These are phyloP conservation scores for Multifurca ochricompacta DNA, from an alignment of 768 basidiomycete genomes.

Conservation along the genomic window DNA sequence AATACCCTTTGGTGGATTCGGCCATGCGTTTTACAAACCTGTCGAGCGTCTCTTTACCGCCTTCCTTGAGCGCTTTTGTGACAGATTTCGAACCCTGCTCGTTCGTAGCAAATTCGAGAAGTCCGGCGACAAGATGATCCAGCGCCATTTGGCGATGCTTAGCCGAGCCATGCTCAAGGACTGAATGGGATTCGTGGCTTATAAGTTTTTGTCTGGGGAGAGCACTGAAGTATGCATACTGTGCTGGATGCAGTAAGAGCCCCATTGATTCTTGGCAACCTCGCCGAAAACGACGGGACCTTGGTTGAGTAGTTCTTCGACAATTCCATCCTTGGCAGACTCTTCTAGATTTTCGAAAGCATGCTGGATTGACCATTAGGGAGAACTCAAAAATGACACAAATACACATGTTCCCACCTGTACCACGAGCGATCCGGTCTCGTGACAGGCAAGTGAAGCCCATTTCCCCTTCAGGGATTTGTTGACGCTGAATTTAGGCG, in stretches of 20 bases:
- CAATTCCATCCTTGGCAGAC: constrained; percentile 75
- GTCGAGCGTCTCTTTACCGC: constrained; percentile 67
- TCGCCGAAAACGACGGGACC: constrained; percentile 61
- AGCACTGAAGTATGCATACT: constrained; percentile 39
- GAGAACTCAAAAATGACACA: background rate
- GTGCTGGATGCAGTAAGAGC: constrained; percentile 80
- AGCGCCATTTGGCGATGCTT: constrained; percentile 68
- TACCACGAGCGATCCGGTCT: constrained; percentile 83
- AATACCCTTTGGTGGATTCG: constrained; percentile 76
- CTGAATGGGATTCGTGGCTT: constrained; percentile 30
- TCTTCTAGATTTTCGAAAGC: constrained; percentile 83
- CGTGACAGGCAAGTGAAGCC: constrained; percentile 84
- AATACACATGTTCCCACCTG: constrained; percentile 42
- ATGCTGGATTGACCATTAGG: constrained; percentile 39
- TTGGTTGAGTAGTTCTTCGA: constrained; percentile 74
- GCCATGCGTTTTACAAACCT: constrained; percentile 76
- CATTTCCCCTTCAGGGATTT: constrained; percentile 82
- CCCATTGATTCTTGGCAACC: constrained; percentile 84
- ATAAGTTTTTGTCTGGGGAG: constrained; percentile 1
- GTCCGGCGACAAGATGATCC: constrained; percentile 67
- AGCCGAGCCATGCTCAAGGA: constrained; percentile 77
- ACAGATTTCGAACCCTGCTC: constrained; percentile 87
- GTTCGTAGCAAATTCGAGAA: constrained; percentile 71
- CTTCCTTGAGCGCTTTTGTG: constrained; percentile 81
- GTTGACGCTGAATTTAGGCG: constrained; percentile 52